These are phyloP conservation scores for Eutrema salsugineum DNA, from an alignment of 441 rosid genomes.

Conservation along the genomic window DNA sequence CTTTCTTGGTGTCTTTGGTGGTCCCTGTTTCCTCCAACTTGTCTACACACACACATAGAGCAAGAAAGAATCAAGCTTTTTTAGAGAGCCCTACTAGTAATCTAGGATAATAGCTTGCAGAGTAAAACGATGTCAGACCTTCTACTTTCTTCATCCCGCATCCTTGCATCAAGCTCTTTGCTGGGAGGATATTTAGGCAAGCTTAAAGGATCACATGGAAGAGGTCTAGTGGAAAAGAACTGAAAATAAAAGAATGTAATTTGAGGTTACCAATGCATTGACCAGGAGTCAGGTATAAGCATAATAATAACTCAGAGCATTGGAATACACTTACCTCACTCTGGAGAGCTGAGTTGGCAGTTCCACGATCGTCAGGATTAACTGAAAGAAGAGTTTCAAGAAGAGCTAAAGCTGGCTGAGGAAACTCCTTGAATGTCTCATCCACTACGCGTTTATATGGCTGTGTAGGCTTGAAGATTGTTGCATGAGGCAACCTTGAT, in stretches of 20 bases:
- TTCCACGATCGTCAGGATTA: slow-evolving; percentile 90
- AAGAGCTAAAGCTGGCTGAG: slow-evolving; percentile 79
- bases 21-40: slow-evolving; percentile 55
- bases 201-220: slow-evolving; percentile 91
- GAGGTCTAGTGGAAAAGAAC: slow-evolving; percentile 76
- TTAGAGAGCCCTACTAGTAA: background rate
- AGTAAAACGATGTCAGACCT: slow-evolving; percentile 36
- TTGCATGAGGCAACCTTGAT: slow-evolving; percentile 92
- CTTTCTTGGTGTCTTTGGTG: slow-evolving; percentile 72
- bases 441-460: slow-evolving; percentile 87
- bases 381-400: slow-evolving; percentile 83
- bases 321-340: slow-evolving; percentile 55
- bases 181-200: slow-evolving; percentile 96
- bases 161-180: slow-evolving; percentile 92
- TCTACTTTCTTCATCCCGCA: slow-evolving; percentile 91
- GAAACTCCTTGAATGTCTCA: slow-evolving; percentile 92
- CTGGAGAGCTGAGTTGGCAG: slow-evolving; percentile 71
- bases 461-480: slow-evolving; percentile 92
- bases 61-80: background rate
- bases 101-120: background rate
- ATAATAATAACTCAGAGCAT: background rate
- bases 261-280: background rate
- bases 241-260: slow-evolving; percentile 30
- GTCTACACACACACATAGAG: slow-evolving; percentile 22
- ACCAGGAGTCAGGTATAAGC: background rate